Evolutionary conservation across 1,139 yeast species (phyloP).

Genomic region (Suhomyces maxii): DNA sequence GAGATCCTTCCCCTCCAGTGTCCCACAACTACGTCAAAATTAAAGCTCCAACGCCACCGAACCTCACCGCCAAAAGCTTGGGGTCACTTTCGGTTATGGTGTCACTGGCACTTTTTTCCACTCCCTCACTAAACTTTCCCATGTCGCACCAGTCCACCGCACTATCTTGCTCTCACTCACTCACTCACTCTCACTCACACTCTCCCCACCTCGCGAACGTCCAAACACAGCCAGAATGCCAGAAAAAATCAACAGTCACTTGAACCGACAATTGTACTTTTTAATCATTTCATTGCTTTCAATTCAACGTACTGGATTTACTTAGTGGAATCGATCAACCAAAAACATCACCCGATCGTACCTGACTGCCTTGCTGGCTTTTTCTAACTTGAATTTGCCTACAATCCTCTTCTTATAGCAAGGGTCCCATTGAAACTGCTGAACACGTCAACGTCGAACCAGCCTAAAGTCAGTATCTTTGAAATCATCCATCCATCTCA

Average conservation of each 20-base stretch:
- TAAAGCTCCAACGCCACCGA: too few species aligned
- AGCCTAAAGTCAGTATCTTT: not conserved
- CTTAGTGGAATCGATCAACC: not conserved
- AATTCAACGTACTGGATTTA: not conserved
- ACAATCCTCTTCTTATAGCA: not conserved
- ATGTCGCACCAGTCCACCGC: too few species aligned
- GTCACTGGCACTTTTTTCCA: too few species aligned
- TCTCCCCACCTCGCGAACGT: constrained; percentile 1
- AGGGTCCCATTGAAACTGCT: not conserved
- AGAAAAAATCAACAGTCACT: constrained; percentile 7
- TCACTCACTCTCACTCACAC: not conserved
- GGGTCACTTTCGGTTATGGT: too few species aligned
- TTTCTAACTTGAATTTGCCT: not conserved
- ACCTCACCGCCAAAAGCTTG: too few species aligned
- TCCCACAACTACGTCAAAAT: too few species aligned
- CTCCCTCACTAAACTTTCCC: too few species aligned
- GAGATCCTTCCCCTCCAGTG: too few species aligned
- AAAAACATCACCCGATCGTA: not conserved
- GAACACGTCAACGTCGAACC: not conserved
- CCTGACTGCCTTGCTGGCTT: not conserved
- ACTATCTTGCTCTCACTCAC: too few species aligned
- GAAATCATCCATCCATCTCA: too few species aligned
- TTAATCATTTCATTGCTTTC: constrained; percentile 2
- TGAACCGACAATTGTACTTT: constrained; percentile 1
- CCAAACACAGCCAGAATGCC: constrained; percentile 7